Evolutionary conservation across 2,329 filamentous ascomycete genomes (phyloP), one percentile per base, ranked within the genome.

Genomic region (Helicocarpus griseus): DNA sequence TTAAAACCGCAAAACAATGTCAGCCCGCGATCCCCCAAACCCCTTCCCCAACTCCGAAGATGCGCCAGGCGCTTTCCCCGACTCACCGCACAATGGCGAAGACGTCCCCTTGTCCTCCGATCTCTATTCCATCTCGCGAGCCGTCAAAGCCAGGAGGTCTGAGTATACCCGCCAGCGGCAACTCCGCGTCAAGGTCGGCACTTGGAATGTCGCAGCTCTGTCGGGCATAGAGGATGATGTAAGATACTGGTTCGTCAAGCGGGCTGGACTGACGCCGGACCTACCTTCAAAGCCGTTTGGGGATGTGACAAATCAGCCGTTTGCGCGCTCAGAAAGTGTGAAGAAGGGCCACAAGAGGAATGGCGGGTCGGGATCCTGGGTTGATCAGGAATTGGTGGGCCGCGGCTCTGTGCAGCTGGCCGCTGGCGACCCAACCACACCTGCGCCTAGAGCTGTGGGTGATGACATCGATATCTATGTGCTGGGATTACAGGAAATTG

Each of bases 131-230:
- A 69, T 85, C 7, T 74, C 76, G 2, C 75, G 79, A 49, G 78
- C 76, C 2, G 68, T 97, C 36, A 80, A 85, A 63, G 82, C 86
- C 36, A 80, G 93, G 50, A 80, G 83, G 61, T 72, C 79, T 46
- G 90, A 97, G 66, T 98, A 90, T 66, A 85, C 86, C 24, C 80
- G 83, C 35, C 80, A 83, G 40, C 83, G 83, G 65, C 79, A 79
- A 48, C 81, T 95, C 59, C 84, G 83, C 57, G 80, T 98, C 68
- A 96, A 96, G 70, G 78, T 98, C 48, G 93, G 91, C 39, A 86
- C 87, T 0, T 98, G 93, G 93, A 98, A 98, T 69, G 88, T 95
- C 14, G 93, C 89, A 3, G 83, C 85, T 1, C 83, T 86, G 57
- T 82, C 87, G 11, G 89, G 87, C 22, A 89, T 89, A 0, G 89